Evolutionary conservation across 768 basidiomycete genomes (phyloP).

Genomic region (Tylopilus sp.): DNA sequence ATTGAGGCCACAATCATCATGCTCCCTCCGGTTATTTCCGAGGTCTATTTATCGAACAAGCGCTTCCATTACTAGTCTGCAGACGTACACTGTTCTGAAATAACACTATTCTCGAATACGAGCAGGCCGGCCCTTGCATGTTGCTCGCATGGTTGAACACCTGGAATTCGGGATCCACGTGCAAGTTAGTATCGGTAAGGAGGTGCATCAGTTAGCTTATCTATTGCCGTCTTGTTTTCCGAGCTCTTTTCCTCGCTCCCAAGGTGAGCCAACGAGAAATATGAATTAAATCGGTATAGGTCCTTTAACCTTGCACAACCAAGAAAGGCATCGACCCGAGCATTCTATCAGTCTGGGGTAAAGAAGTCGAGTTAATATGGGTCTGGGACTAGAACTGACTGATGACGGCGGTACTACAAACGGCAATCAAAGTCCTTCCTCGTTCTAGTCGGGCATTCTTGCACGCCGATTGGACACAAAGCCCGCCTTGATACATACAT

Average conservation of each 20-base stretch:
- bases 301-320: no score
- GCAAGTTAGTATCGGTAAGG: neutral
- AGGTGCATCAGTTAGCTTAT: neutral
- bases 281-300: no score
- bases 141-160: neutral
- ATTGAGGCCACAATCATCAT: slow-evolving; percentile 4
- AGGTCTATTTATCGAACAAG: neutral
- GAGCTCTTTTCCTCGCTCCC: no score
- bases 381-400: neutral
- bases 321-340: neutral
- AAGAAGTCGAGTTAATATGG: neutral
- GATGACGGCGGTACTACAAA: neutral
- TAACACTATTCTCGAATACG: neutral
- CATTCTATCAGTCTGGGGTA: neutral
- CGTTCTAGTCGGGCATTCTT: neutral
- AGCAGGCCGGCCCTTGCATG: no score
- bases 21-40: no score
- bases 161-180: neutral
- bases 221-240: neutral
- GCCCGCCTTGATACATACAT: slow-evolving; percentile 1
- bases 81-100: slow-evolving; percentile 2
- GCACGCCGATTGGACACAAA: slow-evolving; percentile 7
- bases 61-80: neutral
- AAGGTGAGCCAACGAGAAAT: no score
- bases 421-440: neutral